A percentile compares a stretch with the other conserved stretches of the same genome.
phyloP scores from a whole-genome alignment of 768 basidiomycete species.

The Sutorius australiensis region DNA sequence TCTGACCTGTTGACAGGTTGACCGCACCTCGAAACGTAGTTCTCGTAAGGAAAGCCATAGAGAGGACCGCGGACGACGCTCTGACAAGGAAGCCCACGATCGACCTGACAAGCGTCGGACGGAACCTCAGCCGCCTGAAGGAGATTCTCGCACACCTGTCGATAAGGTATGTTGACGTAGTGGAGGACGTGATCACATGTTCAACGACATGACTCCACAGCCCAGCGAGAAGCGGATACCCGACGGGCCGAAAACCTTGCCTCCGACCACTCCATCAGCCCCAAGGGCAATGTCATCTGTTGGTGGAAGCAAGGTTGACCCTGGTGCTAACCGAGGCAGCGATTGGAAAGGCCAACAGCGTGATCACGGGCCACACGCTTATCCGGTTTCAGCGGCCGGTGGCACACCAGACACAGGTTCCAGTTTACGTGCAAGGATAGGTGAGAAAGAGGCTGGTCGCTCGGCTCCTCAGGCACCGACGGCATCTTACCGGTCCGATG shows the following conservation, averaged over 20 bases:
- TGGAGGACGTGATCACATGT: not conserved
- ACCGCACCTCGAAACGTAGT: constrained; percentile 75
- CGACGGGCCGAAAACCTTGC: constrained; percentile 53
- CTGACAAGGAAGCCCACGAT: constrained; percentile 68
- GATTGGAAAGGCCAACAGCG: constrained; percentile 46
- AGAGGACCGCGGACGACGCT: constrained; percentile 67
- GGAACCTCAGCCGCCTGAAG: constrained; percentile 57
- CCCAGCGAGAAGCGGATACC: constrained; percentile 51
- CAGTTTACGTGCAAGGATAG: constrained; percentile 55
- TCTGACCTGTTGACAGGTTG: constrained; percentile 44
- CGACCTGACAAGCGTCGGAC: constrained; percentile 61
- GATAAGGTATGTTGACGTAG: constrained; percentile 54
- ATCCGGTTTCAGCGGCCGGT: constrained; percentile 15
- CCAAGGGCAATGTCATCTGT: constrained; percentile 66
- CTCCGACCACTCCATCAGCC: constrained; percentile 61
- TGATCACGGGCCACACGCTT: constrained; percentile 29
- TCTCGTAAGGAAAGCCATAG: constrained; percentile 76
- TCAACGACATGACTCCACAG: constrained; percentile 28
- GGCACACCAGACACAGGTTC: constrained; percentile 24
- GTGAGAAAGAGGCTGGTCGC: constrained; percentile 52
- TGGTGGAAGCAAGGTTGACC: constrained; percentile 37
- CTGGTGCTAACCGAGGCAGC: constrained; percentile 38
- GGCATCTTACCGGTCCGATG: constrained; percentile 43
- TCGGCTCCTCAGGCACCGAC: constrained; percentile 39
- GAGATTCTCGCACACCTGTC: constrained; percentile 43